phyloP scores from a whole-genome alignment of 306 rosid species.

The Herpetospermum pedunculosum region DNA sequence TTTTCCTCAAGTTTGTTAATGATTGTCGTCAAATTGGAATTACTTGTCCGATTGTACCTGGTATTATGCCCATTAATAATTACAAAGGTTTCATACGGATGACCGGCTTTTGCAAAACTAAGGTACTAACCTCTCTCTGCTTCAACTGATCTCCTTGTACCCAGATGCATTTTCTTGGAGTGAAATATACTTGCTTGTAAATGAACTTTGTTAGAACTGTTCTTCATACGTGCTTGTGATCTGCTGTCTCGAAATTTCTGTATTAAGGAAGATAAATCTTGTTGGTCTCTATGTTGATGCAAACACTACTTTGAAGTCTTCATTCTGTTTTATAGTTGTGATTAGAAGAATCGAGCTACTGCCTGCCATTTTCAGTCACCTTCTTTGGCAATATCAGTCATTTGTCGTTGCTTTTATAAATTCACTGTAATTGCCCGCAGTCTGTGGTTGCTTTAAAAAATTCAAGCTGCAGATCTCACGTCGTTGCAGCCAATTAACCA shows the following conservation, averaged over 20 bases:
- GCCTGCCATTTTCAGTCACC: neutral
- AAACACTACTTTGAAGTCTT: neutral
- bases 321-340: neutral
- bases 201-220: neutral
- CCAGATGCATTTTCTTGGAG: neutral
- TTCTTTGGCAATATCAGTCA: neutral
- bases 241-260: neutral
- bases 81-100: slow-evolving; percentile 91
- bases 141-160: neutral
- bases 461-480: neutral
- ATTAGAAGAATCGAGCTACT: neutral
- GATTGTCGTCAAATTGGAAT: slow-evolving; percentile 99
- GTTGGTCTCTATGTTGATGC: neutral
- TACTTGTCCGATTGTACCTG: slow-evolving; percentile 90
- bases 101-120: slow-evolving; percentile 98
- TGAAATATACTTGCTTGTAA: neutral
- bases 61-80: slow-evolving; percentile 96
- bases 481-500: neutral
- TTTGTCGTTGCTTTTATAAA: neutral
- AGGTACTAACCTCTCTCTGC: slow-evolving; percentile 24
- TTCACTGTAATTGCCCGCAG: neutral
- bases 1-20: slow-evolving; percentile 81
- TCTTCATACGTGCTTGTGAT: neutral
- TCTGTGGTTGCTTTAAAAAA: neutral
- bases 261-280: neutral